Evolutionary conservation across 345 rosid species (phyloP), one percentile per base, ranked within the genome.

Genomic region (Populus deltoides): DNA sequence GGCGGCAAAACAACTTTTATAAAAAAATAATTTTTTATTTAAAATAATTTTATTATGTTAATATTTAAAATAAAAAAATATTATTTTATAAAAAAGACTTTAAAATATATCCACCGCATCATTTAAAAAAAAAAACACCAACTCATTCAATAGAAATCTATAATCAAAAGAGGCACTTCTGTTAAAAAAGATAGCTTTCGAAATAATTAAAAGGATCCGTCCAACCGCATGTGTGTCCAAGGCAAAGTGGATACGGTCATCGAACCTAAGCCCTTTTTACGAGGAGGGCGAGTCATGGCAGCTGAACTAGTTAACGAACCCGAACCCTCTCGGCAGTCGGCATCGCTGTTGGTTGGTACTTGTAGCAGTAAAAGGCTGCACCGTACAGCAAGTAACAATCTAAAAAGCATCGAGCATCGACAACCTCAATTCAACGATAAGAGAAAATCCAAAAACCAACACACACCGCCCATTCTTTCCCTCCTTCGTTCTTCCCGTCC

Each of bases 361-460:
- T 20, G 24, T 20, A 18, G 59, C 59, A 53, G 59, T 53, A 53
- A 20, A 53, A 20, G 3, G 8, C 41, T 15, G 69, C 3, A 31
- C n/a, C 1, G 69, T 31, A 16, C 7, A 33, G 36, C 6, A 2
- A 41, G 31, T 43, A 0, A 33, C 1, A 33, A 49, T 10, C 55
- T 70, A 45, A 72, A 78, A 83, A 74, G 25, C 78, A 84, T 77
- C 83, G 86, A 83, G 71, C 75, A 79, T 84, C 87, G 81, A 77
- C 77, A 85, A 77, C 97, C 97, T 84, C 92, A 67, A 83, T 83
- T 86, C 86, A 75, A 68, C 83, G 94, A 91, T 93, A 90, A 93
- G 93, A 82, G 80, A 66, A 79, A 83, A 78, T 77, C 81, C 82
- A 45, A 24, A 35, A 65, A 70, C 77, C 77, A 43, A 51, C 77